These are phyloP conservation scores for Macrolepiota fuliginosa DNA, from an alignment of 768 basidiomycete genomes.

Conservation along the genomic window DNA sequence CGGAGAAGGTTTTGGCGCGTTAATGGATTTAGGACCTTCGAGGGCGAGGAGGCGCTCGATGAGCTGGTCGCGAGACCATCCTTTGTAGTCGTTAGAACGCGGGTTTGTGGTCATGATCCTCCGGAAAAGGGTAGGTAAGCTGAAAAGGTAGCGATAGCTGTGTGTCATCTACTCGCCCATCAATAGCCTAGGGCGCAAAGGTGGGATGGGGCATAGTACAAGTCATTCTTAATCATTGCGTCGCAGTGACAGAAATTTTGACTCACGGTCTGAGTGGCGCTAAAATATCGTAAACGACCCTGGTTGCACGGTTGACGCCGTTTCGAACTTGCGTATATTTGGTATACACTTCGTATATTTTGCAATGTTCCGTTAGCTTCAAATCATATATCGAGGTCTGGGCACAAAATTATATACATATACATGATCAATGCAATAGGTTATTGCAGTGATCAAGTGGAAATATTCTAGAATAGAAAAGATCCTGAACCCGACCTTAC, in stretches of 20 bases:
- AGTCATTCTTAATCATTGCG: neutral
- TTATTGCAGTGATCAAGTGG: no score
- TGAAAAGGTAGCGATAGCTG: slow-evolving; percentile 4
- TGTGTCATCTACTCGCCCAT: slow-evolving; percentile 2
- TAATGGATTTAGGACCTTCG: slow-evolving; percentile 34
- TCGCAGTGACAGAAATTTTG: neutral
- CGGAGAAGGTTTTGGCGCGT: neutral
- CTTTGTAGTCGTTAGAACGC: slow-evolving; percentile 23
- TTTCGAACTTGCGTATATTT: no score
- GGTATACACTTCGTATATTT: no score
- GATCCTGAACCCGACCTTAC: neutral
- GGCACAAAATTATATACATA: no score
- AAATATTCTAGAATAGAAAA: no score
- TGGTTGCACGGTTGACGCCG: no score
- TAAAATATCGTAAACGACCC: no score
- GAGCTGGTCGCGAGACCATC: slow-evolving; percentile 59
- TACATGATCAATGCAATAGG: no score
- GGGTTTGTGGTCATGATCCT: slow-evolving; percentile 15
- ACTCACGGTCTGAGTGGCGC: neutral
- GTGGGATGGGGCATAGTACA: neutral
- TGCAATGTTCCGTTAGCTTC: no score
- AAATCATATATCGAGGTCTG: no score
- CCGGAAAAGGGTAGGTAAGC: slow-evolving; percentile 7
- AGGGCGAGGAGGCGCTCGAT: slow-evolving; percentile 61
- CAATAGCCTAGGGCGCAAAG: neutral